Evolutionary conservation across 2,329 filamentous ascomycete species (phyloP), one percentile per base, ranked within the genome.

Genomic region (Penicillium hordei): DNA sequence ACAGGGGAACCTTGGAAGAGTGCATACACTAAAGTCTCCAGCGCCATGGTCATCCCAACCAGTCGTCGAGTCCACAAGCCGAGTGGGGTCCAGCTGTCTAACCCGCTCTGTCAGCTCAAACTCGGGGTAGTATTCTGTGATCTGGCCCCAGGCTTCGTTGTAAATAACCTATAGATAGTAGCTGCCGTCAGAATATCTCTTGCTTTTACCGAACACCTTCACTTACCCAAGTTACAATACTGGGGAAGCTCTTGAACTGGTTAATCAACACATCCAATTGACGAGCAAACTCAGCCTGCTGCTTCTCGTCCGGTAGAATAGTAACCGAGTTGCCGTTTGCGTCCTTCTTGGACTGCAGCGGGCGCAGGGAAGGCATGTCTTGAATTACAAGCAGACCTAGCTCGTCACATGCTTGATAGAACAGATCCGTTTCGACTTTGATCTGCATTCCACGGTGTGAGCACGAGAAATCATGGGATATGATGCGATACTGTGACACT

Each of bases 101-200:
- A 90, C 80, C 0, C 80, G 69, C 1, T 82, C 76, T 0, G 85
- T 83, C 13, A 90, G 74, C 4, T 69, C 74, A 15, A 81, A 80
- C 60, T 90, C 87, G 0, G 86, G 84, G 61, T 79, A 80, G 0
- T 72, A 70, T 0, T 77, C 65, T 2, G 68, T 77, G 2, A 83
- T 72, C 65, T 90, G 87, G 2, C 85, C 87, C 87, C 87, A 90
- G 43, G 86, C 87, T 69, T 90, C 87, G 67, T 90, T 89, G 72
- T 89, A 90, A 64, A 90, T 85, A 17, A 88, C 76, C 82, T 81
- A 55, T 15, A 15, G n/a, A 29, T 13, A 21, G 27, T 27, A 19
- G 19, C 19, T 21, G 19, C 53, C 7, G 53, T 48, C 5, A 19
- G 50, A 49, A 40, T 29, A 10, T 43, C 52, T 44, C 21, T 36